Percentiles rank a stretch among this genome's conserved stretches.
Conservation (phyloP, 192 early-diverging fungal genomes). For the Rhizophagus clarus region DNA sequence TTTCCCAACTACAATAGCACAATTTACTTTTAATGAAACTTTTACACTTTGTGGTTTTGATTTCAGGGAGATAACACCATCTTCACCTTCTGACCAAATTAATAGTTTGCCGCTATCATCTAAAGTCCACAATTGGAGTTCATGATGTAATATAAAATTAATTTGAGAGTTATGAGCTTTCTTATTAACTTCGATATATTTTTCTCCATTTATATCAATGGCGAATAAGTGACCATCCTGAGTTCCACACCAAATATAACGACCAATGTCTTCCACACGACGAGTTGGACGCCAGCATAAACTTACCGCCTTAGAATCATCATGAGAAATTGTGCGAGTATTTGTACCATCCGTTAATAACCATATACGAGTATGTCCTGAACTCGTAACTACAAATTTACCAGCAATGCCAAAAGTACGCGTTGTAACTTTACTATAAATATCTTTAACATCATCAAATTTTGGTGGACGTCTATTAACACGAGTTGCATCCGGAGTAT, state of each 20-base stretch:
- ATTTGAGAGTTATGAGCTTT: constrained; percentile 53
- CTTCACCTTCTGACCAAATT: constrained; percentile 50
- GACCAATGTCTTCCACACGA: constrained; percentile 54
- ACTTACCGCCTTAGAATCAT: constrained; percentile 51
- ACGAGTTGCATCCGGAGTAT: constrained; percentile 51
- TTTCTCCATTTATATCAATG: constrained; percentile 46
- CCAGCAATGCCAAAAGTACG: constrained; percentile 57
- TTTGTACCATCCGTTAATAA: constrained; percentile 50
- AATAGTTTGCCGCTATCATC: constrained; percentile 66
- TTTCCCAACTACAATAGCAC: constrained; percentile 53
- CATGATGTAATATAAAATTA: constrained; percentile 58
- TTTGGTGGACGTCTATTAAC: constrained; percentile 61
- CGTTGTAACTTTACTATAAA: constrained; percentile 49
- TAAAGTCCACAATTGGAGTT: constrained; percentile 64
- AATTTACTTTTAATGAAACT: constrained; percentile 47
- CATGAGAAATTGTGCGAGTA: constrained; percentile 48
- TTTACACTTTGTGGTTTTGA: constrained; percentile 44
- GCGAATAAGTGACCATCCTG: constrained; percentile 64
- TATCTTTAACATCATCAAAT: constrained; percentile 46
- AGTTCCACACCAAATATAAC: constrained; percentile 66
- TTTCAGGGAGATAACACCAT: constrained; percentile 40
- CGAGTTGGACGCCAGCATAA: constrained; percentile 60
- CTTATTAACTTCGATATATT: constrained; percentile 41
- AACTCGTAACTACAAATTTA: constrained; percentile 45
- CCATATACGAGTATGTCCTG: constrained; percentile 47